A percentile compares a stretch with the other conserved stretches of the same genome.
phyloP scores from a whole-genome alignment of 768 basidiomycete species.

The Arthromyces matolae region DNA sequence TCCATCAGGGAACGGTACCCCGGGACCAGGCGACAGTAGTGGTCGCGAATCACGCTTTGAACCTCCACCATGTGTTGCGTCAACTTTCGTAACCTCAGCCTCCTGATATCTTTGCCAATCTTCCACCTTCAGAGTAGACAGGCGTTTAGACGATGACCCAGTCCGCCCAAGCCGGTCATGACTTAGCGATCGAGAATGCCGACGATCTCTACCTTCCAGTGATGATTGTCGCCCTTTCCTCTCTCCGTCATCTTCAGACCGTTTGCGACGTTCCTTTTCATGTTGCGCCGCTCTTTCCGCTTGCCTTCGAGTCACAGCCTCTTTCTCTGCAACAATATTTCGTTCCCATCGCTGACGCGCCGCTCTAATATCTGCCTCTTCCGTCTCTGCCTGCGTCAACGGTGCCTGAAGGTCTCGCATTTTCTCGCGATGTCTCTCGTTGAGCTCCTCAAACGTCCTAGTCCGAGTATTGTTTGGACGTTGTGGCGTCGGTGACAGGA shows the following conservation, averaged over 20 bases:
- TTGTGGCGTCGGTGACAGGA: constrained; percentile 47
- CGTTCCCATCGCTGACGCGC: constrained; percentile 83
- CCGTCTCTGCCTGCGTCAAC: constrained; percentile 74
- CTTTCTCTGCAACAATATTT: constrained; percentile 68
- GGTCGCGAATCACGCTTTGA: constrained; percentile 35
- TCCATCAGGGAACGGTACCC: constrained; percentile 58
- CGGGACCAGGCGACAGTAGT: constrained; percentile 22
- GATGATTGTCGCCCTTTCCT: constrained; percentile 28
- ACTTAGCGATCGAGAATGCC: constrained; percentile 55
- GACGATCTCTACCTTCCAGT: constrained; percentile 32
- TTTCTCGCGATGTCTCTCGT: constrained; percentile 81
- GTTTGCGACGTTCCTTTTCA: constrained; percentile 43
- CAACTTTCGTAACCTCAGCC: too few relatives aligned
- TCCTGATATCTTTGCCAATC: constrained; percentile 81
- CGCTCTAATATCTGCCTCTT: constrained; percentile 70
- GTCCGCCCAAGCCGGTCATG: constrained; percentile 53
- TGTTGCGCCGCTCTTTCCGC: constrained; percentile 62
- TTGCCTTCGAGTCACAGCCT: constrained; percentile 68
- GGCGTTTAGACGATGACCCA: constrained; percentile 50
- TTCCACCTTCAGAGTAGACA: constrained; percentile 78
- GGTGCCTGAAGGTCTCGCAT: constrained; percentile 80
- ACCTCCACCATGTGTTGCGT: constrained; percentile 10
- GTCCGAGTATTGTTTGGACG: constrained; percentile 48
- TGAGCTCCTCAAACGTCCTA: constrained; percentile 83
- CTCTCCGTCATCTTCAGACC: constrained; percentile 38